Percentiles rank a stretch among this genome's conserved stretches.
Evolutionary conservation across 257 asterid genomes (phyloP).

Genomic region (Solanum gandarillasii): DNA sequence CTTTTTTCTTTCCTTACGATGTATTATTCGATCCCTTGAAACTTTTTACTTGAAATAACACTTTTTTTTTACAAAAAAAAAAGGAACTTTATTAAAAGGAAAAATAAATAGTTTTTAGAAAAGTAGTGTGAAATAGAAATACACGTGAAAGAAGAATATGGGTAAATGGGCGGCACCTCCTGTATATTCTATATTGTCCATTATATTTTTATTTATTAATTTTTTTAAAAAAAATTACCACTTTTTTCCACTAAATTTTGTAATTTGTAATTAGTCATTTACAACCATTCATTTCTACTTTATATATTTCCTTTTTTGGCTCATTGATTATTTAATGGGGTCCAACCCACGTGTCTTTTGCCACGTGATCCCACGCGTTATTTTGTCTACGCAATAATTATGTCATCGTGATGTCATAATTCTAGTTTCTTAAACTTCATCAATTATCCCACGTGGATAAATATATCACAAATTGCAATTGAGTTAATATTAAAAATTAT

Average conservation of each 20-base stretch:
- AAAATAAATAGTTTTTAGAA: not conserved
- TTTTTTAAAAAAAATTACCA: not conserved
- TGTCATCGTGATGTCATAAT: constrained; percentile 20
- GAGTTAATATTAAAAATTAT: not conserved
- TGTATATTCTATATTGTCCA: not conserved
- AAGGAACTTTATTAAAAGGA: not conserved
- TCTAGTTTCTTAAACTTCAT: not conserved
- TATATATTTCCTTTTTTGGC: not conserved
- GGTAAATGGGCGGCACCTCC: not conserved
- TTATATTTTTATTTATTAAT: not conserved
- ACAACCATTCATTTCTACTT: not conserved
- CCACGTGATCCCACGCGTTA: constrained; percentile 15
- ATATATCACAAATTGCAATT: not conserved
- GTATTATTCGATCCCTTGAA: not conserved
- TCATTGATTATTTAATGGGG: not conserved
- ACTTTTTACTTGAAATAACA: not conserved
- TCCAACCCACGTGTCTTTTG: not conserved
- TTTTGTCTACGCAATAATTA: not conserved
- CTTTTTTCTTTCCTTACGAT: not conserved
- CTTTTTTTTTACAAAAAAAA: not conserved
- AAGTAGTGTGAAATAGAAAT: not conserved
- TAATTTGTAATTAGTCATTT: not conserved
- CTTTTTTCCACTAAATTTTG: not conserved
- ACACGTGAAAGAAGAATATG: not conserved
- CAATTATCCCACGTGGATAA: not conserved